Evolutionary conservation across 2,329 filamentous ascomycete species (phyloP).

Genomic region (Aspergillus felis): DNA sequence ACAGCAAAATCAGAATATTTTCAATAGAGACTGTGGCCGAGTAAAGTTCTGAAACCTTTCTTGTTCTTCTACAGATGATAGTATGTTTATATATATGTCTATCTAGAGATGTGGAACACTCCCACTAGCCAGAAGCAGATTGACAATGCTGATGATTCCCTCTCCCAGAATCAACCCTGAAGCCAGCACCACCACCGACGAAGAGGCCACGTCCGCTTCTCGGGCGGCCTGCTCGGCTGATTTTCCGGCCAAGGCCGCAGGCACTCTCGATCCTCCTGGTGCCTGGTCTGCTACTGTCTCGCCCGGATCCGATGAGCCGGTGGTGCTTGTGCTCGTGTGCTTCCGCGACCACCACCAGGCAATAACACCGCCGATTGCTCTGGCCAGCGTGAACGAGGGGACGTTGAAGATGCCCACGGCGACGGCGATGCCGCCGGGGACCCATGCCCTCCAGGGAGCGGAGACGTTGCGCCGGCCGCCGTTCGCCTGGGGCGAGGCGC

Average conservation of each 20-base stretch:
- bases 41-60: too few relatives aligned
- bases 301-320: neutral
- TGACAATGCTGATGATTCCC: constrained; percentile 86
- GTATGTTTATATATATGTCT: neutral
- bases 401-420: constrained; percentile 98
- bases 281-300: neutral
- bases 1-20: neutral
- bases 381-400: constrained; percentile 87
- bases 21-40: too few relatives aligned
- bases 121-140: constrained; percentile 74
- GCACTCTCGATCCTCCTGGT: neutral
- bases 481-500: constrained; percentile 32
- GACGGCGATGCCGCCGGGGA: constrained; percentile 93
- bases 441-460: constrained; percentile 63
- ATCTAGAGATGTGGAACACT: constrained; percentile 67
- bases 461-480: constrained; percentile 34
- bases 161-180: constrained; percentile 88
- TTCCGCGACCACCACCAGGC: constrained; percentile 72
- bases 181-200: constrained; percentile 83
- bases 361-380: constrained; percentile 72
- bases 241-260: neutral
- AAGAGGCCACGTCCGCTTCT: constrained; percentile 36
- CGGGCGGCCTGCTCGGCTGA: constrained; percentile 41
- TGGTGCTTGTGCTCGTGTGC: constrained; percentile 22
- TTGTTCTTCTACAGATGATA: too few relatives aligned